A percentile compares a stretch with the other conserved stretches of the same genome.
Conservation (phyloP, 208 protist genomes). For the Wallacemonas sp. region DNA sequence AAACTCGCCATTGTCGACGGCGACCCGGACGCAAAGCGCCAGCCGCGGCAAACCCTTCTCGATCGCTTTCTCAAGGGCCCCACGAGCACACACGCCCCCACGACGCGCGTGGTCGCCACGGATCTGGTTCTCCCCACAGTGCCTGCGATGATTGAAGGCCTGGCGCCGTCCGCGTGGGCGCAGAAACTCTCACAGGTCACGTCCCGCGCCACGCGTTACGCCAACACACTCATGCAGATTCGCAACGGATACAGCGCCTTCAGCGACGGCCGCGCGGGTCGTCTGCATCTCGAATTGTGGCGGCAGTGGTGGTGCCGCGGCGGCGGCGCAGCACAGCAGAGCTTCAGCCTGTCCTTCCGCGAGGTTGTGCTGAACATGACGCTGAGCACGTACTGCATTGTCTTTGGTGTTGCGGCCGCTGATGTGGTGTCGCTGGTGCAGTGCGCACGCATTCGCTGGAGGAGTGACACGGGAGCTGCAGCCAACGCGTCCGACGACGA, state of each 20-base stretch:
- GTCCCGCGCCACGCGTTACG: constrained; percentile 17
- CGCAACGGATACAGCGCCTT: constrained; percentile 77
- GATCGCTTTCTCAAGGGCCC: constrained; percentile 8
- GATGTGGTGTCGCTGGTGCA: constrained; percentile 48
- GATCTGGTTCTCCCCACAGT: constrained; percentile 40
- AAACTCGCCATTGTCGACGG: not conserved
- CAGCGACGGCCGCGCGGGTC: constrained; percentile 41
- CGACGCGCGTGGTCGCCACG: constrained; percentile 5
- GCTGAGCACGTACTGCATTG: constrained; percentile 82
- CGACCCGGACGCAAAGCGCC: constrained; percentile 5
- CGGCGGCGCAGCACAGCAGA: not conserved
- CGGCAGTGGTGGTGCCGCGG: constrained; percentile 42
- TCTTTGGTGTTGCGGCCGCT: constrained; percentile 56
- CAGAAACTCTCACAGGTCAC: constrained; percentile 23
- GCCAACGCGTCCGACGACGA: not conserved
- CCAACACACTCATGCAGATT: constrained; percentile 49
- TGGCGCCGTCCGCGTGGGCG: constrained; percentile 20
- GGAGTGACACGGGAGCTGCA: too few relatives aligned
- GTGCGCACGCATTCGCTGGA: not conserved
- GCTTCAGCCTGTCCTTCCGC: constrained; percentile 24
- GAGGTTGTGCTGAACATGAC: constrained; percentile 67
- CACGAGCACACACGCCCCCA: not conserved
- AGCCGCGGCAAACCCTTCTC: constrained; percentile 9
- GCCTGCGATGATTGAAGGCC: constrained; percentile 36
- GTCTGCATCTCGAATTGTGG: constrained; percentile 86